These are phyloP conservation scores for Ceratobasidium sp. DNA, from an alignment of 1,284 basidiomycete genomes.

Conservation along the genomic window DNA sequence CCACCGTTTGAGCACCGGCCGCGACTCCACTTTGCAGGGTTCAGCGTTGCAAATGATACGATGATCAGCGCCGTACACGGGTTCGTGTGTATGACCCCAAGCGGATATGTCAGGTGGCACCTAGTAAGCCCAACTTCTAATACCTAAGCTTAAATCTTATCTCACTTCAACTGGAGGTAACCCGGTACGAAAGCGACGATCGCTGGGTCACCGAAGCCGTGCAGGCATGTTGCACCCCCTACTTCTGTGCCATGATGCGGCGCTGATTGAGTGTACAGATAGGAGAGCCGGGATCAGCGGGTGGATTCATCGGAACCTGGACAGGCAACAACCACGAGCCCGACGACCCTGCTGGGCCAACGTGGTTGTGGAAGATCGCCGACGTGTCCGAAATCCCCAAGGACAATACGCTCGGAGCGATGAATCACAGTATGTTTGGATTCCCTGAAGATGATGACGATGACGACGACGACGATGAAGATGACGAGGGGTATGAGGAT, in stretches of 20 bases:
- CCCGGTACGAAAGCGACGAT: slow-evolving; percentile 69
- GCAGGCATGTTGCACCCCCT: slow-evolving; percentile 47
- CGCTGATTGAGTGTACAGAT: slow-evolving; percentile 19
- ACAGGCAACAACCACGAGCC: slow-evolving; percentile 68
- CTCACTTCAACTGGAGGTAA: slow-evolving; percentile 7
- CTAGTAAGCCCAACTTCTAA: slow-evolving; percentile 19
- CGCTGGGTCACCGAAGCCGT: slow-evolving; percentile 70
- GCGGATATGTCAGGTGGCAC: slow-evolving; percentile 46
- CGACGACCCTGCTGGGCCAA: slow-evolving; percentile 57
- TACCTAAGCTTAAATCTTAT: not conserved
- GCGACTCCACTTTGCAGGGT: slow-evolving; percentile 42
- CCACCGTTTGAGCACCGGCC: slow-evolving; percentile 45
- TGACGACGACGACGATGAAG: slow-evolving; percentile 18
- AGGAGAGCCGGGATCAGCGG: slow-evolving; percentile 46
- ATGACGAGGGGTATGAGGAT: slow-evolving; percentile 11
- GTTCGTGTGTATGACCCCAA: slow-evolving; percentile 43
- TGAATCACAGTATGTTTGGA: slow-evolving; percentile 3
- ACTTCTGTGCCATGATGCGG: slow-evolving; percentile 28
- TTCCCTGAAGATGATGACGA: slow-evolving; percentile 19
- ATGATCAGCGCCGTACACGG: slow-evolving; percentile 54
- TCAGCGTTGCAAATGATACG: slow-evolving; percentile 39
- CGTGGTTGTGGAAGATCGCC: slow-evolving; percentile 55
- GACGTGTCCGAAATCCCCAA: slow-evolving; percentile 48
- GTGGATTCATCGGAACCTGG: slow-evolving; percentile 47
- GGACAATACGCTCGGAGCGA: not conserved